phyloP scores from a whole-genome alignment of 2,329 filamentous ascomycete species.

The Lomentospora prolificans region DNA sequence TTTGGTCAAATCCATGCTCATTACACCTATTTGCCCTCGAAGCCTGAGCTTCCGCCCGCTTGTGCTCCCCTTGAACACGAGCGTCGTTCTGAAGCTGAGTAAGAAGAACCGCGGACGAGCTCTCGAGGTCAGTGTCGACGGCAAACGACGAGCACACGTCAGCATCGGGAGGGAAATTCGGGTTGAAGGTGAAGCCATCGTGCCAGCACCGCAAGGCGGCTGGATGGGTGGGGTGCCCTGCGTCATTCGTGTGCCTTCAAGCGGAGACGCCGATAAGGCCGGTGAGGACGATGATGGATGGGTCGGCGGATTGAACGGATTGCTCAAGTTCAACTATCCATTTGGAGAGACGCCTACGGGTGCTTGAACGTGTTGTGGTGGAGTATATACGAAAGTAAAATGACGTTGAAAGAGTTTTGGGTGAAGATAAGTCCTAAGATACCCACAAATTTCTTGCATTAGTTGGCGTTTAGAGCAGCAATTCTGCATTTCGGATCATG shows the following conservation, averaged over 20 bases:
- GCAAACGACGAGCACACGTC: slow-evolving; percentile 57
- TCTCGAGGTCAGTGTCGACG: slow-evolving; percentile 72
- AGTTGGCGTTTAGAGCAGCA: too few species aligned
- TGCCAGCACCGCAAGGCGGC: slow-evolving; percentile 30
- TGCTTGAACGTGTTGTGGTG: not conserved
- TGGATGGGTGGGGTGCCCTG: slow-evolving; percentile 82
- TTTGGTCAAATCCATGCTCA: slow-evolving; percentile 73
- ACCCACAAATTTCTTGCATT: too few species aligned
- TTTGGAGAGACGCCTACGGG: slow-evolving; percentile 49
- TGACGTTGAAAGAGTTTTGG: not conserved
- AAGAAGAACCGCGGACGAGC: slow-evolving; percentile 68
- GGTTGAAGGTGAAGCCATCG: slow-evolving; percentile 77
- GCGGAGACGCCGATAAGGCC: slow-evolving; percentile 22
- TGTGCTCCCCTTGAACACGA: slow-evolving; percentile 77
- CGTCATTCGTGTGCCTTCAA: slow-evolving; percentile 58
- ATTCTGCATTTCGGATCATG: too few species aligned
- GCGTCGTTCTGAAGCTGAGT: slow-evolving; percentile 72
- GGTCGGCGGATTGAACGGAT: slow-evolving; percentile 87
- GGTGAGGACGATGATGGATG: slow-evolving; percentile 76
- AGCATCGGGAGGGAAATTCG: slow-evolving; percentile 73
- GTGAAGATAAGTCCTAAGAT: not conserved
- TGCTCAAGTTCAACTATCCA: slow-evolving; percentile 95
- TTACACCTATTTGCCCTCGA: slow-evolving; percentile 90
- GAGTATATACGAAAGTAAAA: not conserved
- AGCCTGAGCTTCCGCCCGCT: slow-evolving; percentile 87